Base-by-base conservation (phyloP, 139 green algal species). In the Chlorella ohadii region DNA sequence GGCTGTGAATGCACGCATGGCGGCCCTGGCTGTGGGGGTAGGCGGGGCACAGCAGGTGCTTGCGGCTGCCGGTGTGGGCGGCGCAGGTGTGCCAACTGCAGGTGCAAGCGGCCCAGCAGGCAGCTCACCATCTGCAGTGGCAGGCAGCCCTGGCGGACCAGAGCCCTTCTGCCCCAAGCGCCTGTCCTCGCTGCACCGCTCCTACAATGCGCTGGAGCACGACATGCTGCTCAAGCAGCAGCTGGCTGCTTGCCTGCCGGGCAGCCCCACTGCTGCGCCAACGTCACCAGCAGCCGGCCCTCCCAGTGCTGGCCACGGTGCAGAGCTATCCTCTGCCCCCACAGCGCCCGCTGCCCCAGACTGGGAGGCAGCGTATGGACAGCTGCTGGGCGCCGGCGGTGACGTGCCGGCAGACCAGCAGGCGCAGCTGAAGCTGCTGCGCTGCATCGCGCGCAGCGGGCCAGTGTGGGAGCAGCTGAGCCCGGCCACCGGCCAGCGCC, bases 131-230 rank as follows among this genome's bases (percentile, higher is more conserved):
- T 16, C 44, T 9, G 9, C 44, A 55, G 70, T 27, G n/a, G 63
- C 63, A 71, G 64, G 64, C 64, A 25, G 64, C 31, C 2, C 64
- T 27, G 64, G 64, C 31, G 25, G 64, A 19, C 31, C 64, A 17
- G 65, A 31, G 11, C 13, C 39, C 39, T 6, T 1, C 70, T 59
- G 39, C 39, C 71, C 55, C 51, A 81, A 81, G 74, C 76, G 59
- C 34, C 59, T 82, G 16, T 82, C 76, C 38, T 82, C 76, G 13
- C 59, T 82, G 57, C 59, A 82, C 38, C 76, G 76, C 36, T 72
- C 57, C 36, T 82, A 72, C 36, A 25, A 82, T 34, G 76, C 59
- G 15, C 36, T 82, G 59, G 59, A 82, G 16, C 57, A 72, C 31
- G 34, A 72, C 27, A 59, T n/a, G n/a, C 47, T 63, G 38, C 1